These are phyloP conservation scores for Sequoia sempervirens DNA, from an alignment of 75 land plant species.

Conservation along the genomic window DNA sequence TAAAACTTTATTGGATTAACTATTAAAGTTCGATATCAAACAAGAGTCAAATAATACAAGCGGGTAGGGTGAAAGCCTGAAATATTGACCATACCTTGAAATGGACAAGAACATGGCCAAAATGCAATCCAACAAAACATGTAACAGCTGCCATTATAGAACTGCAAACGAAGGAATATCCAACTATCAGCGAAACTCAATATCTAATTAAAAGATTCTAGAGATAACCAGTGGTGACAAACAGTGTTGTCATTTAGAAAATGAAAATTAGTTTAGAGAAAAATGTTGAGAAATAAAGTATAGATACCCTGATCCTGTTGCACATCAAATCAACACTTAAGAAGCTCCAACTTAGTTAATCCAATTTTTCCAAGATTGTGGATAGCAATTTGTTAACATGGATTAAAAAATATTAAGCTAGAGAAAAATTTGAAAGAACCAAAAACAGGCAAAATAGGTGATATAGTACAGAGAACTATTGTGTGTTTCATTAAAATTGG, in stretches of 20 bases:
- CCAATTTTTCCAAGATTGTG: not conserved
- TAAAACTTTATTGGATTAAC: not conserved
- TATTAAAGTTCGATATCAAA: not conserved
- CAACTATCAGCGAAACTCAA: not conserved
- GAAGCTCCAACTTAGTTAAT: not conserved
- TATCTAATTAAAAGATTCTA: not conserved
- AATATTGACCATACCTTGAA: constrained; percentile 46
- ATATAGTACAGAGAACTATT: not conserved
- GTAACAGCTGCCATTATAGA: constrained; percentile 80
- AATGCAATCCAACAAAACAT: constrained; percentile 79
- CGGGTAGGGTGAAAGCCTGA: not conserved
- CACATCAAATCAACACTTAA: not conserved
- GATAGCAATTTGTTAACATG: not conserved
- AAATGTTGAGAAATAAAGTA: not conserved
- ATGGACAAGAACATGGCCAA: constrained; percentile 75
- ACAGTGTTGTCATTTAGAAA: not conserved
- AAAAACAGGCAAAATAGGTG: not conserved
- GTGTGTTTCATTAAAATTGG: not conserved
- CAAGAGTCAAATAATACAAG: not conserved
- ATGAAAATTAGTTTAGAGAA: not conserved
- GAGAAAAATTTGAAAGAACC: too few species aligned
- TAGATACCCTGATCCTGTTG: not conserved
- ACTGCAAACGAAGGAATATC: constrained; percentile 33
- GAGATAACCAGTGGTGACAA: not conserved
- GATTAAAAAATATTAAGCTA: not conserved